These are phyloP conservation scores for Prillingera fragicola DNA, from an alignment of 1,284 basidiomycete genomes.

Conservation along the genomic window DNA sequence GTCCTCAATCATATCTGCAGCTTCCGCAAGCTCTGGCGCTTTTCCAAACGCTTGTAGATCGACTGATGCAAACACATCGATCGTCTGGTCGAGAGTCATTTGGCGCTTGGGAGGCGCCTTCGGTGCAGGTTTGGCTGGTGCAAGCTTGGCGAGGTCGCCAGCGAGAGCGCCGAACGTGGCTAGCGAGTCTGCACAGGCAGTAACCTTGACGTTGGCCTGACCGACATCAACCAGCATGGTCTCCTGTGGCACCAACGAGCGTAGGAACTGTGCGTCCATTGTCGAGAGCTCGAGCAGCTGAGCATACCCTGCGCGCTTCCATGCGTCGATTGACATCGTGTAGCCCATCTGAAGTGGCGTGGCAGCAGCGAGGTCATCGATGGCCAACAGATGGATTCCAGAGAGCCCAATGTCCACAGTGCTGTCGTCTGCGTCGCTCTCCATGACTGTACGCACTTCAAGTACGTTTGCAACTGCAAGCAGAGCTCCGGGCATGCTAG, in stretches of 20 bases:
- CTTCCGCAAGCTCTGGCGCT: slow-evolving; percentile 59
- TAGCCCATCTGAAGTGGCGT: slow-evolving; percentile 20
- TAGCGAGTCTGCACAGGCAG: slow-evolving; percentile 49
- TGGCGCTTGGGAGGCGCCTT: slow-evolving; percentile 10
- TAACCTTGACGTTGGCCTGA: slow-evolving; percentile 27
- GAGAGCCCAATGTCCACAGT: slow-evolving; percentile 54
- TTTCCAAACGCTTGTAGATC: slow-evolving; percentile 73
- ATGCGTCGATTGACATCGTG: slow-evolving; percentile 49
- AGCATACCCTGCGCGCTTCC: slow-evolving; percentile 63
- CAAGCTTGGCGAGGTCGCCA: slow-evolving; percentile 36
- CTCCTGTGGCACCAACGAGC: slow-evolving; percentile 21
- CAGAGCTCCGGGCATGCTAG: slow-evolving; percentile 59
- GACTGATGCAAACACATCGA: slow-evolving; percentile 60
- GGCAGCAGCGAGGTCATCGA: slow-evolving; percentile 57
- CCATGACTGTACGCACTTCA: slow-evolving; percentile 63
- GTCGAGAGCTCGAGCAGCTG: slow-evolving; percentile 58
- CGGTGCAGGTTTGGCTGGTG: slow-evolving; percentile 16
- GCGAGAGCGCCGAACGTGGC: slow-evolving; percentile 35
- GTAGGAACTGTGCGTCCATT: slow-evolving; percentile 49
- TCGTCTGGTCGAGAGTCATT: slow-evolving; percentile 25
- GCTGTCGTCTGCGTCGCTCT: slow-evolving; percentile 60
- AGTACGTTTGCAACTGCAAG: slow-evolving; percentile 63
- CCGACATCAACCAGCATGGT: slow-evolving; percentile 31
- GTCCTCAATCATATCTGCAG: slow-evolving; percentile 83
- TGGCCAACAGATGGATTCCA: slow-evolving; percentile 54